phyloP scores from a whole-genome alignment of 345 rosid genomes.

The Hevea brasiliensis region DNA sequence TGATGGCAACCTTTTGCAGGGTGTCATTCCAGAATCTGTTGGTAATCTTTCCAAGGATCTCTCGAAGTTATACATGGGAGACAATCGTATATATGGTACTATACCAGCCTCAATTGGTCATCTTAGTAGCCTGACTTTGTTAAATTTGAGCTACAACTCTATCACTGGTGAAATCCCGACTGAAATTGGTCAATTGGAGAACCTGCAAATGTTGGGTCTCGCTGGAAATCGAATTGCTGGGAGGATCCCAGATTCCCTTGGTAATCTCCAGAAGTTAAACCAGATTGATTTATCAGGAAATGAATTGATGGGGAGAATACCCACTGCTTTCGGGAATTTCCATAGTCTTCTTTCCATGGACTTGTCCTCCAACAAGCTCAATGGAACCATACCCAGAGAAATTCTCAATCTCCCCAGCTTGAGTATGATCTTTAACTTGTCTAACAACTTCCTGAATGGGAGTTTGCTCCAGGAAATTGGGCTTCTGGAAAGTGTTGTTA shows the following conservation, averaged over 20 bases:
- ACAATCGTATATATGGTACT: conserved; percentile 32
- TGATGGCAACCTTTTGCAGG: too few species aligned
- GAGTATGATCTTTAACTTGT: conserved; percentile 39
- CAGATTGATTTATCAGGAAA: conserved; percentile 46
- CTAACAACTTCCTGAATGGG: conserved; percentile 43
- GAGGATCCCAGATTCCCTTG: conserved; percentile 38
- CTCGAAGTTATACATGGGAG: too few species aligned
- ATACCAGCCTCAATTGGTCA: conserved; percentile 39
- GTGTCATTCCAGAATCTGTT: too few species aligned
- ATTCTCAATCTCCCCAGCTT: conserved; percentile 43
- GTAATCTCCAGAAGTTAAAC: conserved; percentile 39
- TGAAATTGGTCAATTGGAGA: conserved; percentile 37
- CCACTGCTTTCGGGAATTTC: conserved; percentile 41
- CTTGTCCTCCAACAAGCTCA: conserved; percentile 47
- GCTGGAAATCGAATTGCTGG: conserved; percentile 44
- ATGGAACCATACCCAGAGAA: conserved; percentile 46
- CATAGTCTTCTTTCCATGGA: conserved; percentile 42
- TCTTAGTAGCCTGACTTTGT: conserved; percentile 41
- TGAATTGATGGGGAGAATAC: conserved; percentile 33
- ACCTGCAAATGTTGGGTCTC: conserved; percentile 41
- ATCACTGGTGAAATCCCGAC: conserved; percentile 45
- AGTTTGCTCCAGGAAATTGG: conserved; percentile 38
- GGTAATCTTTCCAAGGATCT: too few species aligned
- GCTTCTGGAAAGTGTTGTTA: conserved; percentile 30
- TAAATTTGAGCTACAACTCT: conserved; percentile 41